Percentiles rank a stretch among this genome's conserved stretches.
phyloP scores from a whole-genome alignment of 768 basidiomycete species.

The Agaricus sinodeliciosus region DNA sequence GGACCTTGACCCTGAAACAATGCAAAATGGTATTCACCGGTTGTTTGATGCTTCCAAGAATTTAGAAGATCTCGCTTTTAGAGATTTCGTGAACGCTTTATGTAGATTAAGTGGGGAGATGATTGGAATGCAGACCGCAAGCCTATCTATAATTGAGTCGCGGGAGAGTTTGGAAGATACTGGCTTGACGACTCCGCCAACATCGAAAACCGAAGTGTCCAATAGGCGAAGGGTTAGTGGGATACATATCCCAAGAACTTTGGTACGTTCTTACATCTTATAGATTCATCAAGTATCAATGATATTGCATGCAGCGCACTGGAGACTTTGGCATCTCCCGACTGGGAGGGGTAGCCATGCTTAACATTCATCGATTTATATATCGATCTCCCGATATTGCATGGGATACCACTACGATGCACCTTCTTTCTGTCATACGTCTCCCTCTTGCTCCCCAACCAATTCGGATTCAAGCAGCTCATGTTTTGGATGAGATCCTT shows the following conservation, averaged over 20 bases:
- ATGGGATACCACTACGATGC: slow-evolving; percentile 76
- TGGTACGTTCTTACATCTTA: slow-evolving; percentile 40
- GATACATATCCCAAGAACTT: slow-evolving; percentile 73
- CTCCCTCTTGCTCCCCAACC: slow-evolving; percentile 62
- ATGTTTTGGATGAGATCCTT: slow-evolving; percentile 80
- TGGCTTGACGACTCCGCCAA: slow-evolving; percentile 24
- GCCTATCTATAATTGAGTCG: slow-evolving; percentile 22
- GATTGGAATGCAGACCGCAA: slow-evolving; percentile 78
- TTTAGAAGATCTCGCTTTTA: slow-evolving; percentile 78
- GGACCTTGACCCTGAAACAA: slow-evolving; percentile 71
- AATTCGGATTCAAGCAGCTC: slow-evolving; percentile 86
- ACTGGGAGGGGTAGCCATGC: slow-evolving; percentile 67
- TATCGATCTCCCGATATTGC: slow-evolving; percentile 77
- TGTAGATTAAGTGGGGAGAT: slow-evolving; percentile 88
- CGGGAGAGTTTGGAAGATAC: slow-evolving; percentile 36
- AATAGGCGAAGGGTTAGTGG: slow-evolving; percentile 80
- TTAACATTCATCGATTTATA: slow-evolving; percentile 86
- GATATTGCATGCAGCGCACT: slow-evolving; percentile 44
- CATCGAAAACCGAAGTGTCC: slow-evolving; percentile 34
- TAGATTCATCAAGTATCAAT: not conserved
- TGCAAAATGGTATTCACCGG: slow-evolving; percentile 69
- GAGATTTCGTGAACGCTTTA: slow-evolving; percentile 66
- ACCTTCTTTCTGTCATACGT: slow-evolving; percentile 73
- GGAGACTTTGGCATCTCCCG: slow-evolving; percentile 94
- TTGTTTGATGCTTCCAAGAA: slow-evolving; percentile 84